Conservation (phyloP, 1,139 yeast species). For the Geotrichum bryndzae region DNA sequence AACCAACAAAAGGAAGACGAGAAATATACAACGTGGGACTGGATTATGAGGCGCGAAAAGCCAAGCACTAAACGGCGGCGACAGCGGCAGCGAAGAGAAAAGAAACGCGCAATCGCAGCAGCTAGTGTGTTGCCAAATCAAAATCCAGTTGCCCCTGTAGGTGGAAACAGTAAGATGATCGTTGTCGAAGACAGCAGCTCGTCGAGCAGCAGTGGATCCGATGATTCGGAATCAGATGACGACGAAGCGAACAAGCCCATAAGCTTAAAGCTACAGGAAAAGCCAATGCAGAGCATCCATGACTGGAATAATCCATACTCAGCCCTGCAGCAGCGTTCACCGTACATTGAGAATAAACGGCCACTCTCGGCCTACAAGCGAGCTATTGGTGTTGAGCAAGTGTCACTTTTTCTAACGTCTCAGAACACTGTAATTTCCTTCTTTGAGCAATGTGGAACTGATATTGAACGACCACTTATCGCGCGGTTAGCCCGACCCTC, state of each 20-base stretch:
- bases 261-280: conserved; percentile 8
- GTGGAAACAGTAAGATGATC: not conserved
- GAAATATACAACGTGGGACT: conserved; percentile 7
- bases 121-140: not conserved
- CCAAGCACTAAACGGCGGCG: not conserved
- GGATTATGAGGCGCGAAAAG: conserved; percentile 2
- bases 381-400: conserved; percentile 51
- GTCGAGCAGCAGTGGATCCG: conserved; percentile 2
- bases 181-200: conserved; percentile 1
- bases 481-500: conserved; percentile 42
- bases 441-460: conserved; percentile 49
- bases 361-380: conserved; percentile 43
- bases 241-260: conserved; percentile 12
- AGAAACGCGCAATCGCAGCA: not conserved
- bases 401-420: conserved; percentile 42
- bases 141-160: not conserved
- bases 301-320: conserved; percentile 37
- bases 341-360: conserved; percentile 39
- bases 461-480: conserved; percentile 45
- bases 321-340: conserved; percentile 15
- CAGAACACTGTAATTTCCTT: conserved; percentile 46
- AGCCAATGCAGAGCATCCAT: conserved; percentile 31
- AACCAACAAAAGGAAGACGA: not conserved
- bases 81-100: not conserved
- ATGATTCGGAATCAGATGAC: not conserved